Conservation (phyloP, 257 asterid species). For the Ligustrum vulgare region DNA sequence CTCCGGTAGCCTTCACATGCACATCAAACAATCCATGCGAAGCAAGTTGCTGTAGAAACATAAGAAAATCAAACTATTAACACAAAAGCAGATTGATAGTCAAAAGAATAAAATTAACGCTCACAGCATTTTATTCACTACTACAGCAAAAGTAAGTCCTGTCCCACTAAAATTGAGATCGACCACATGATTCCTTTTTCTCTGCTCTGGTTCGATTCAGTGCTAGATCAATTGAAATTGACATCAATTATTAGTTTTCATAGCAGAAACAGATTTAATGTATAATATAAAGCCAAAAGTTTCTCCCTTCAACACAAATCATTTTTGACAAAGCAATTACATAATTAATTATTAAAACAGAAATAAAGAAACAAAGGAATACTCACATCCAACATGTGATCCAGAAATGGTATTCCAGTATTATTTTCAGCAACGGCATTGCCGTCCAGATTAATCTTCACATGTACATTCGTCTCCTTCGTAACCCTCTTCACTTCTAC, state of each 20-base stretch:
- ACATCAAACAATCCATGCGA: constrained; percentile 88
- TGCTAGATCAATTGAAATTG: background rate
- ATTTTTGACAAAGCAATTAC: background rate
- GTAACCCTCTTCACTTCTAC: constrained; percentile 96
- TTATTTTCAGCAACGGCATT: constrained; percentile 72
- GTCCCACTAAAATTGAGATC: background rate
- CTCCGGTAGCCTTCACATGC: constrained; percentile 83
- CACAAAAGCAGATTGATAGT: background rate
- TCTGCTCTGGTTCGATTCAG: background rate
- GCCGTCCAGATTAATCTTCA: constrained; percentile 87
- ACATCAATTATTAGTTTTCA: background rate
- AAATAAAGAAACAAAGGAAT: background rate
- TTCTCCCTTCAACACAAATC: background rate
- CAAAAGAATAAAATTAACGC: background rate
- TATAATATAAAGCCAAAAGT: background rate
- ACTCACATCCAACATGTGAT: constrained; percentile 96
- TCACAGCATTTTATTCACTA: background rate
- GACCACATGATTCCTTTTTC: background rate
- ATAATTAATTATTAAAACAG: background rate
- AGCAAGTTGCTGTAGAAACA: constrained; percentile 74
- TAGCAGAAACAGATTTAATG: background rate
- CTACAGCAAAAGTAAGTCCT: too few species aligned
- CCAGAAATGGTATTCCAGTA: constrained; percentile 92
- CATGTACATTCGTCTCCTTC: constrained; percentile 83
- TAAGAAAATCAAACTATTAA: constrained; percentile 22